phyloP scores from a whole-genome alignment of 257 asterid genomes.

The Jacaranda mimosifolia region DNA sequence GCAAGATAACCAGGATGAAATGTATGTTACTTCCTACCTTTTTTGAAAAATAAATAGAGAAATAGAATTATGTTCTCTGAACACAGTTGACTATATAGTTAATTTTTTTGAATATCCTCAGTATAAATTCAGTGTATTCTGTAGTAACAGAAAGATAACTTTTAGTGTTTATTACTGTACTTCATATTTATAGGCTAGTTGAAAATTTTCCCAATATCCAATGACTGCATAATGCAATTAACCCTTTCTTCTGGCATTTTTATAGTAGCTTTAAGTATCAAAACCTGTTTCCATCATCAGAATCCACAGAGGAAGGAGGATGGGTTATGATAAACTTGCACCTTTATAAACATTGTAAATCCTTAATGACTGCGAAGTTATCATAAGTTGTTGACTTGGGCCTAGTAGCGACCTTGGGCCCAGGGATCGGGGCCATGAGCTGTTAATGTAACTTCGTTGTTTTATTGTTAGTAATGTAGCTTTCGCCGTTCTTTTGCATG shows the following conservation, averaged over 20 bases:
- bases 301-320: too few relatives aligned
- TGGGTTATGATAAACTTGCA: too few relatives aligned
- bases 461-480: not conserved
- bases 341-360: too few relatives aligned
- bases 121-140: not conserved
- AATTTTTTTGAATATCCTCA: conserved; percentile 12
- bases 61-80: conserved; percentile 1
- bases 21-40: conserved; percentile 49
- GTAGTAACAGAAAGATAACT: not conserved
- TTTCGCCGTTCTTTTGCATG: not conserved
- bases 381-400: too few relatives aligned
- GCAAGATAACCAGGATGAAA: conserved; percentile 49
- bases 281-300: too few relatives aligned
- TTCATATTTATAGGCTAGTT: conserved; percentile 3
- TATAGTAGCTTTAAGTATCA: too few relatives aligned
- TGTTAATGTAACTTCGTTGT: too few relatives aligned
- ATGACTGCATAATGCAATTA: not conserved
- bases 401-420: too few relatives aligned
- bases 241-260: too few relatives aligned
- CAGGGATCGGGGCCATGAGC: too few relatives aligned
- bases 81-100: conserved; percentile 25
- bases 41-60: not conserved
- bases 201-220: conserved; percentile 12
- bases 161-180: not conserved
- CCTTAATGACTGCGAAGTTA: too few relatives aligned